Percentiles rank a stretch among this genome's conserved stretches.
Conservation (phyloP, 192 early-diverging fungal genomes). For the Backusella circina region DNA sequence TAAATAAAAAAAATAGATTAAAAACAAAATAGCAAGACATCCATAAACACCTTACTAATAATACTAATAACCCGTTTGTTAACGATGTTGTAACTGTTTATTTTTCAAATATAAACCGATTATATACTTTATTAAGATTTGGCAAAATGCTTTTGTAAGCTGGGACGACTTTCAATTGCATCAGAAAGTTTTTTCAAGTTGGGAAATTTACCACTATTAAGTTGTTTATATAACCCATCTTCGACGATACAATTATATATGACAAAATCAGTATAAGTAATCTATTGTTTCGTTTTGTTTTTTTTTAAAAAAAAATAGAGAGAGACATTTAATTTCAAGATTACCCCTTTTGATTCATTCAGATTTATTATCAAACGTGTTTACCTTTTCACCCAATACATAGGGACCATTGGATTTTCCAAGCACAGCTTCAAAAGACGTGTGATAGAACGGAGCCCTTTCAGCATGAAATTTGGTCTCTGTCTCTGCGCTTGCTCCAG, state of each 20-base stretch:
- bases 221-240: not conserved
- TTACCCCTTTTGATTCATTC: no score
- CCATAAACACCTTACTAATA: no score
- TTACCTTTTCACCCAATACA: not conserved
- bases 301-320: no score
- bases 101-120: not conserved
- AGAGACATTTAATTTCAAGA: no score
- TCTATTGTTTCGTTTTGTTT: no score
- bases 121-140: not conserved
- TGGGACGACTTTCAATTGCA: not conserved
- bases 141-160: not conserved
- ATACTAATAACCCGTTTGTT: no score
- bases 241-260: not conserved
- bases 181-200: not conserved
- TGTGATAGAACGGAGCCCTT: not conserved
- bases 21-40: no score
- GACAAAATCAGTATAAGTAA: not conserved
- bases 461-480: not conserved
- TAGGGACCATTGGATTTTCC: not conserved
- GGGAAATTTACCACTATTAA: not conserved
- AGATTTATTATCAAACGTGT: no score
- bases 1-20: no score
- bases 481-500: not conserved
- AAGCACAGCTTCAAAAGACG: not conserved
- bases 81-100: not conserved